Evolutionary conservation across 495 filamentous ascomycete genomes (phyloP).

Genomic region (Corynascus novoguineensis): DNA sequence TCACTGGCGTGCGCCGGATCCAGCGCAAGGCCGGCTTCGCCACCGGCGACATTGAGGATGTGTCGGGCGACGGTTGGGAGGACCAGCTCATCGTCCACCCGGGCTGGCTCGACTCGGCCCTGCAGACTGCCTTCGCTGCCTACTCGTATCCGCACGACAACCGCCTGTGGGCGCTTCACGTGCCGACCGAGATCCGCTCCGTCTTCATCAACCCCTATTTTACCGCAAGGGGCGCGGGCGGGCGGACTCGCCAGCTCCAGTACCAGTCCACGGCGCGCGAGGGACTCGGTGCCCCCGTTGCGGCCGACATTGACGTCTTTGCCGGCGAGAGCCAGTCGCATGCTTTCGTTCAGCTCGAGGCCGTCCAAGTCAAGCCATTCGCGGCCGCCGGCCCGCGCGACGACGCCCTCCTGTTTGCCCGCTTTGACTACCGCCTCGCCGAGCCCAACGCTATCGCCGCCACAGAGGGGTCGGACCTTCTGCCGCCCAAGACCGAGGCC

Average conservation of each 20-base stretch:
- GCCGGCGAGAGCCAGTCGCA: background rate
- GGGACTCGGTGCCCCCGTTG: background rate
- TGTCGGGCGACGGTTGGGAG: background rate
- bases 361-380: constrained; percentile 11
- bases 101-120: constrained; percentile 19
- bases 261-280: background rate
- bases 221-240: background rate
- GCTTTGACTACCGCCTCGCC: background rate
- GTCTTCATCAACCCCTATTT: constrained; percentile 19
- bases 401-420: background rate
- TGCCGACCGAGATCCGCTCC: constrained; percentile 18
- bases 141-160: constrained; percentile 16
- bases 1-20: background rate
- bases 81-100: constrained; percentile 21
- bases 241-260: background rate
- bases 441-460: background rate
- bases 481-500: background rate
- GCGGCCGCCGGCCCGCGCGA: background rate
- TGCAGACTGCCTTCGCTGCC: constrained; percentile 15
- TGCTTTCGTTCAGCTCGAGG: constrained; percentile 18
- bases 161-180: constrained; percentile 15
- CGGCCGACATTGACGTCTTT: background rate
- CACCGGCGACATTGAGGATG: background rate
- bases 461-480: background rate
- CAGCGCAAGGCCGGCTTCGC: background rate